Evolutionary conservation across 75 land plant genomes (phyloP), one percentile per base, ranked within the genome.

Genomic region (Ceratopteris richardii): DNA sequence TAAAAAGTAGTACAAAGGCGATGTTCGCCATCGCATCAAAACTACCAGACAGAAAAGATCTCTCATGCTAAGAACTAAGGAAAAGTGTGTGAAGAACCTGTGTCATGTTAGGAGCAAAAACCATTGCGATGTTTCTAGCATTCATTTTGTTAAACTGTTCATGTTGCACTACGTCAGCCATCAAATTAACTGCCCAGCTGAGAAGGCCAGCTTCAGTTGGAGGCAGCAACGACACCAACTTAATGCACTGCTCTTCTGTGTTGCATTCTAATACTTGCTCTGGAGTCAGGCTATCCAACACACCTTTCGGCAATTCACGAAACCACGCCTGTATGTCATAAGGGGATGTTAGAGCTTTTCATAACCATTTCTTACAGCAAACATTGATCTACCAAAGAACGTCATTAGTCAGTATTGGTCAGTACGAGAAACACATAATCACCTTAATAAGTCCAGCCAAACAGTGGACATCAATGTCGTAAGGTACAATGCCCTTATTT

Each of bases 41-140:
- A n/a, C n/a, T n/a, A n/a, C n/a, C n/a, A n/a, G n/a, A n/a, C n/a
- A n/a, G n/a, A n/a, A n/a, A n/a, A n/a, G n/a, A n/a, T n/a, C n/a
- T n/a, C n/a, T n/a, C n/a, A n/a, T n/a, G n/a, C n/a, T n/a, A n/a
- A n/a, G n/a, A n/a, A n/a, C n/a, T n/a, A n/a, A n/a, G n/a, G n/a
- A n/a, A 3, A 33, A 9, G 37, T 17, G 17, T 4, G 50, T 5
- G 7, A 46, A 46, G 17, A 18, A 85, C 95, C 73, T 89, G 90
- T 3, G 90, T 89, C 95, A 89, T 89, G 76, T 89, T 89, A 19
- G 95, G 95, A 2, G 95, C 95, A 60, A 89, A 89, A n/a, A 89
- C 90, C 90, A 85, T 85, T 0, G 89, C 95, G 14, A 89, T 64
- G 66, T 89, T 89, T 37, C 86, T 77, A n/a, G 95, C 86, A 60